These are phyloP conservation scores for Nemania sp. DNA, from an alignment of 2,329 filamentous ascomycete genomes.

Conservation along the genomic window DNA sequence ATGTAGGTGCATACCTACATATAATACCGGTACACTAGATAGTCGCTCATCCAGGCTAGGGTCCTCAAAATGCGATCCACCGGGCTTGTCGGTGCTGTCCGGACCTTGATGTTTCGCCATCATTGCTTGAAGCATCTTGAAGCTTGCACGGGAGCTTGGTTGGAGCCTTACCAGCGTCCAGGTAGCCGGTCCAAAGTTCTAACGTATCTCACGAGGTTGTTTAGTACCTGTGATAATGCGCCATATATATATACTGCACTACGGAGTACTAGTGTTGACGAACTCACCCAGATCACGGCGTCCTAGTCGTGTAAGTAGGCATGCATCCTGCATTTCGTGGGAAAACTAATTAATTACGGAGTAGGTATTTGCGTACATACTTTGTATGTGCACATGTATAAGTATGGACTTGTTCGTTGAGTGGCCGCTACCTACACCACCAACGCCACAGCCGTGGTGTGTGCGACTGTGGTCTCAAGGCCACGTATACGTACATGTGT, in stretches of 20 bases:
- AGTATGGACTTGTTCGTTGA: too few species aligned
- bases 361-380: too few species aligned
- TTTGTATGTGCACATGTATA: too few species aligned
- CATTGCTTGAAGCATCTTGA: neutral
- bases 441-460: neutral
- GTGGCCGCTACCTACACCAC: too few species aligned
- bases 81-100: neutral
- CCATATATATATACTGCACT: neutral
- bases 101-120: neutral
- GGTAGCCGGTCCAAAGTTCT: constrained; percentile 13
- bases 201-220: constrained; percentile 11
- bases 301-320: neutral
- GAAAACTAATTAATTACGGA: too few species aligned
- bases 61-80: neutral
- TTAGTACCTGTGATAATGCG: constrained; percentile 7
- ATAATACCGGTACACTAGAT: too few species aligned
- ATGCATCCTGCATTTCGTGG: too few species aligned
- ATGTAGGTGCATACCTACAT: too few species aligned
- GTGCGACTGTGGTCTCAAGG: neutral
- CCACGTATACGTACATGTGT: too few species aligned
- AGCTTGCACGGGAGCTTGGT: neutral
- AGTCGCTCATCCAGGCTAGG: neutral
- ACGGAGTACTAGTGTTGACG: neutral
- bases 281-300: too few species aligned
- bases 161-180: constrained; percentile 14